Base-by-base conservation (phyloP, 78 protist species). In the Salpingoeca rosetta region DNA sequence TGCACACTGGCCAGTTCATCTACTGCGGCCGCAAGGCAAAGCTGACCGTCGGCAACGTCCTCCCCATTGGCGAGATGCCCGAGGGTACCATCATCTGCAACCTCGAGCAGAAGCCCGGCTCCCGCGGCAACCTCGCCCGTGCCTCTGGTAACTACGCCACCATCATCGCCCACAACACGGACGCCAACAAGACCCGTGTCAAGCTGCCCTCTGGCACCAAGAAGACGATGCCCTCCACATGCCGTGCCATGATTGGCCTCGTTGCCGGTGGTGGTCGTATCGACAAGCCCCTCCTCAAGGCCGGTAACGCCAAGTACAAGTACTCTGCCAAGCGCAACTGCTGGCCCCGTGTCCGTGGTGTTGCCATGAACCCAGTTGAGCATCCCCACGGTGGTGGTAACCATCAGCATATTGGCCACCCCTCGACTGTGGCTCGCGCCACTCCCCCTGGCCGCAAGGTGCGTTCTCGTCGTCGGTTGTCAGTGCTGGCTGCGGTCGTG, bases 281-380 rank as follows among this genome's bases (percentile, higher is more conserved):
- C 57, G 99, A 99, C 87, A 99, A 98, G 98, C 99, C 99, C 72
- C 82, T 99, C 80, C 92, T 99, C 75, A 98, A 98, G 95, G 99
- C 99, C 82, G 99, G 99, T 35, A 82, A 80, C 87, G 92, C 96
- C 44, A 95, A 88, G 98, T 95, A 96, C 98, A 97, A 95, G 89
- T 95, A 90, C 94, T 84, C 88, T 85, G 99, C 89, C 65, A 98
- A 98, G 98, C 94, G 99, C 86, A 95, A 97, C 93, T 87, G 92
- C 90, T 99, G 99, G 99, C 99, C 99, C 37, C 39, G 74, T 37
- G 98, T 96, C 40, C 91, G 99, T 72, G 99, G 99, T 95, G 99
- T 98, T 0, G 96, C 98, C 36, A 98, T 97, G 98, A 99, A 99
- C 95, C 95, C 95, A 41, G 94, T 93, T 22, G 98, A 94, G 87